phyloP scores from a whole-genome alignment of 805 yeast species.

The Candida schatavii region DNA sequence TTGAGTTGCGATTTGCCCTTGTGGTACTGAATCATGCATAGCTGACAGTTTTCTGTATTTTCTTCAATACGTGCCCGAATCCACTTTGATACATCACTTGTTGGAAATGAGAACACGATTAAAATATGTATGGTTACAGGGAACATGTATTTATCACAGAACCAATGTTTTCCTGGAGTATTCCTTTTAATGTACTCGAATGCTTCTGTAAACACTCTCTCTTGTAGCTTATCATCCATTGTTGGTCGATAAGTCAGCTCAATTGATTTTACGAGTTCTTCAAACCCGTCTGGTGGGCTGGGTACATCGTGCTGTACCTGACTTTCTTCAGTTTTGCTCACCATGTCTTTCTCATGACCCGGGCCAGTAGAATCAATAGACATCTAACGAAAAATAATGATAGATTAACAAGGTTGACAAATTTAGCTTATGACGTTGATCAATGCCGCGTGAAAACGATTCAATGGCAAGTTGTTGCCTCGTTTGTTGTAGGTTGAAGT shows the following conservation, averaged over 20 bases:
- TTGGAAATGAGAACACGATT: slow-evolving; percentile 60
- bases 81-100: slow-evolving; percentile 44
- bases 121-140: slow-evolving; percentile 53
- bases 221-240: slow-evolving; percentile 27
- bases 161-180: slow-evolving; percentile 40
- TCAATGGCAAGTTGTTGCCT: no score
- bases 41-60: slow-evolving; percentile 46
- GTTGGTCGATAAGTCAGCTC: slow-evolving; percentile 22
- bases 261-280: slow-evolving; percentile 22
- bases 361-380: no score
- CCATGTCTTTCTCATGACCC: no score
- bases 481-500: no score
- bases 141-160: slow-evolving; percentile 50
- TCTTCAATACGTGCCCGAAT: slow-evolving; percentile 36
- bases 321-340: no score
- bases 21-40: slow-evolving; percentile 55
- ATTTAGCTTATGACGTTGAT: no score
- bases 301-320: no score
- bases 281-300: slow-evolving; percentile 21
- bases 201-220: slow-evolving; percentile 17
- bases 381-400: no score
- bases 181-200: slow-evolving; percentile 5
- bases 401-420: no score
- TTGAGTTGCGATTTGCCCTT: slow-evolving; percentile 50
- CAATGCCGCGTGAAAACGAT: no score